Evolutionary conservation across 345 rosid genomes (phyloP), one percentile per base, ranked within the genome.

Genomic region (Eucalyptus curtisii): DNA sequence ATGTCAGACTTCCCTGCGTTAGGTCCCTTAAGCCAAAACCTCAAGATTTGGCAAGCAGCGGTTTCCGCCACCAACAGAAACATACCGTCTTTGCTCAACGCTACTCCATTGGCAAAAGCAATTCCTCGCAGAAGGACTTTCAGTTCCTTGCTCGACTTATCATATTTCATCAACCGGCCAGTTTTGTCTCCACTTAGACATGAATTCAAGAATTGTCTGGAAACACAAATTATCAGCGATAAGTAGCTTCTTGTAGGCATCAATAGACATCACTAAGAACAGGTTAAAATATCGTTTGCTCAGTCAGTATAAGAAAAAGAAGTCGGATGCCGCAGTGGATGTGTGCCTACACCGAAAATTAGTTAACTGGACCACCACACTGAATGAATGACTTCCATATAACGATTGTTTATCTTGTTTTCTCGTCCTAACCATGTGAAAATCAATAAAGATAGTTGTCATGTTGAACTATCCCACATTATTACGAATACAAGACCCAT

Each of bases 61-160:
- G 95, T 92, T 89, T 96, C 97, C 0, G 94, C 95, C 59, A 95
- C 92, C 42, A 95, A 90, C 87, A 95, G 86, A 88, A 93, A 96
- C 33, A 94, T 90, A 37, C 88, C 84, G 76, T 97, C 97, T 88
- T 93, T 94, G 93, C 97, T 95, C 87, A 97, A 87, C 7, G 97
- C 94, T 16, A 95, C 94, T 9, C 98, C 97, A 89, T 97, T 97
- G 49, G 98, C 95, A 87, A 97, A 93, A 49, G 97, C 94, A 49
- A 97, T 90, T 88, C 92, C 95, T 50, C 86, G 89, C 84, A 92
- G 9, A 44, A 97, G 86, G 33, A 96, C 96, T 4, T 91, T 90
- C n/a, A 93, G 93, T 89, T 94, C 91, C 86, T 94, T 94, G 92
- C 91, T 94, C 16, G 92, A 87, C 90, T 88, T 94, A 80, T 95